Conservation (phyloP, 192 early-diverging fungal species). For the Phlyctochytrium bullatum region DNA sequence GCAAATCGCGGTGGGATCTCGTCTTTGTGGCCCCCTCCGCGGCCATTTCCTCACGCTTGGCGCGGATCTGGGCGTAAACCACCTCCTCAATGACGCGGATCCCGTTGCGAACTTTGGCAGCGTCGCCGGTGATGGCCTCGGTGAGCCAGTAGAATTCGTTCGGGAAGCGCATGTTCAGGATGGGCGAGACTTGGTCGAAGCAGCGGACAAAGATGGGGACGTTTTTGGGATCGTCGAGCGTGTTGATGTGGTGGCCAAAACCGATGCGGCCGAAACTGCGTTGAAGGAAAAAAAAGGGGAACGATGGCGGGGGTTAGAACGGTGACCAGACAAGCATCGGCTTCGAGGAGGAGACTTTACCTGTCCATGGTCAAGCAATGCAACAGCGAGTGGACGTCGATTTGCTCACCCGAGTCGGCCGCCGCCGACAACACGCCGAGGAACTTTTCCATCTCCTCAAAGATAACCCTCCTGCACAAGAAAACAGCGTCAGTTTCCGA, state of each 20-base stretch:
- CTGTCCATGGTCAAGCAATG: constrained; percentile 6
- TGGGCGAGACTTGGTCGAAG: background rate
- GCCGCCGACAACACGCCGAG: constrained; percentile 27
- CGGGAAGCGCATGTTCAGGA: background rate
- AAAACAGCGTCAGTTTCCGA: background rate
- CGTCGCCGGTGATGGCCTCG: background rate
- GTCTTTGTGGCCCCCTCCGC: constrained; percentile 14
- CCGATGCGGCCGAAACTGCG: constrained; percentile 3
- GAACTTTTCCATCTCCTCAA: constrained; percentile 11
- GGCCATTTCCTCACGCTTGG: background rate
- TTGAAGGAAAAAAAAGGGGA: background rate
- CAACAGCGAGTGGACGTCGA: constrained; percentile 2
- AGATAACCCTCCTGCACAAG: background rate
- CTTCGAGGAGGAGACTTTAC: too few species aligned
- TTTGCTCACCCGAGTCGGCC: constrained; percentile 22
- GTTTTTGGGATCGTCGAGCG: background rate
- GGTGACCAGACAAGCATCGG: too few species aligned
- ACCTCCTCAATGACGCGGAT: background rate
- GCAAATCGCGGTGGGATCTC: constrained; percentile 16
- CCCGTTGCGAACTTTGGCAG: background rate
- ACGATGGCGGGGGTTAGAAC: too few species aligned
- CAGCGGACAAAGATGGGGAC: background rate
- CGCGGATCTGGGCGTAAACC: background rate
- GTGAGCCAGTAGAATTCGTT: background rate
- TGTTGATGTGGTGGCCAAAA: background rate